Conservation (phyloP, 345 rosid species). For the Gossypium sturtianum region DNA sequence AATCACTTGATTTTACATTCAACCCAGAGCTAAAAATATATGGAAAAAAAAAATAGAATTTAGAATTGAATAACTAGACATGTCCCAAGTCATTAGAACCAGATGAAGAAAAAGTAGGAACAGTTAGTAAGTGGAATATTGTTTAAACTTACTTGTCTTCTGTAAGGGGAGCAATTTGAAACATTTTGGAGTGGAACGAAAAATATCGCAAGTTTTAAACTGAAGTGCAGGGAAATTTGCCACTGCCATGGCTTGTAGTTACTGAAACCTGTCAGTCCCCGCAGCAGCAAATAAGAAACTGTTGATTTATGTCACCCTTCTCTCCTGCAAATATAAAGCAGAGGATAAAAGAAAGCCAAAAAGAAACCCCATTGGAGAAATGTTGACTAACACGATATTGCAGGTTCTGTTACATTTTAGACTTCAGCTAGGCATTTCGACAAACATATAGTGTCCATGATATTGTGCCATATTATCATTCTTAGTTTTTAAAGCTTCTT, state of each 20-base stretch:
- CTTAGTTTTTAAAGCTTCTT: no score
- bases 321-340: conserved; percentile 5
- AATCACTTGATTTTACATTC: background rate
- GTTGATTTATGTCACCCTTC: background rate
- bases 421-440: background rate
- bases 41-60: background rate
- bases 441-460: background rate
- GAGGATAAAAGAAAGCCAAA: background rate
- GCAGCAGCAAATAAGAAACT: background rate
- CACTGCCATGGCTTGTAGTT: conserved; percentile 20
- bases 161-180: conserved; percentile 13
- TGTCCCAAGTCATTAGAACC: background rate
- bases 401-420: background rate
- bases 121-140: background rate
- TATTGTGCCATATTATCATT: background rate
- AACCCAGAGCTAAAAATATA: background rate
- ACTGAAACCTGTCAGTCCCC: background rate
- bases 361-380: conserved; percentile 6
- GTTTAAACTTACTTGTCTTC: conserved; percentile 25
- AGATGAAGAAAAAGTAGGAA: background rate
- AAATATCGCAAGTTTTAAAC: conserved; percentile 26
- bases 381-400: conserved; percentile 26
- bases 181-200: conserved; percentile 19
- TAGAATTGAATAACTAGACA: background rate
- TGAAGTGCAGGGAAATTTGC: conserved; percentile 19